phyloP scores from a whole-genome alignment of 2,329 filamentous ascomycete genomes.

The Mollisia scopiformis region DNA sequence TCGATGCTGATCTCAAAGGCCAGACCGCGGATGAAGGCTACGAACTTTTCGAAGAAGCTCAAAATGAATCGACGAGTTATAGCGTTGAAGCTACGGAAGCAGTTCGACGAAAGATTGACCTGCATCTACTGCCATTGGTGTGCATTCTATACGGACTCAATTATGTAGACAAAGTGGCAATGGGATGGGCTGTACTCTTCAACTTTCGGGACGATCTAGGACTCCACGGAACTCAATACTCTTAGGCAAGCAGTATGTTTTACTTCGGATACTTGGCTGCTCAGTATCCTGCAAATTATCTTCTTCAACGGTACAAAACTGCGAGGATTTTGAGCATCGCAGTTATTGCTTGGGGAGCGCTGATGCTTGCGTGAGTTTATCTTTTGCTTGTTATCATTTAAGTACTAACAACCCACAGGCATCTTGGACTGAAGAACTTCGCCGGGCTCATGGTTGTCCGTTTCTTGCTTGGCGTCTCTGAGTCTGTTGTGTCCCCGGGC shows the following conservation, averaged over 20 bases:
- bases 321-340: background rate
- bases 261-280: constrained; percentile 5
- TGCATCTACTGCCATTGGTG: constrained; percentile 2
- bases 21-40: constrained; percentile 3
- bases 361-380: background rate
- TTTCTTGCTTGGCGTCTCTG: constrained; percentile 41
- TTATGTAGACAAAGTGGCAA: constrained; percentile 1
- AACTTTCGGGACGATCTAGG: background rate
- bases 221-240: constrained; percentile 1
- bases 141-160: constrained; percentile 5
- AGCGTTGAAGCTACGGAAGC: background rate
- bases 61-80: background rate
- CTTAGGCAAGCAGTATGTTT: constrained; percentile 1
- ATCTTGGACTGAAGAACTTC: constrained; percentile 2
- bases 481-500: constrained; percentile 28
- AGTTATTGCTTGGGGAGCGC: background rate
- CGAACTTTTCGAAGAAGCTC: constrained; percentile 4
- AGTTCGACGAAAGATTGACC: background rate
- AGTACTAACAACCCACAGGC: background rate
- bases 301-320: background rate
- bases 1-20: background rate
- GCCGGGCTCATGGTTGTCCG: constrained; percentile 36
- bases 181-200: constrained; percentile 4
- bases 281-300: constrained; percentile 1
- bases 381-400: no score